Evolutionary conservation across 2,329 filamentous ascomycete genomes (phyloP), one percentile per base, ranked within the genome.

Genomic region (Zymoseptoria tritici): DNA sequence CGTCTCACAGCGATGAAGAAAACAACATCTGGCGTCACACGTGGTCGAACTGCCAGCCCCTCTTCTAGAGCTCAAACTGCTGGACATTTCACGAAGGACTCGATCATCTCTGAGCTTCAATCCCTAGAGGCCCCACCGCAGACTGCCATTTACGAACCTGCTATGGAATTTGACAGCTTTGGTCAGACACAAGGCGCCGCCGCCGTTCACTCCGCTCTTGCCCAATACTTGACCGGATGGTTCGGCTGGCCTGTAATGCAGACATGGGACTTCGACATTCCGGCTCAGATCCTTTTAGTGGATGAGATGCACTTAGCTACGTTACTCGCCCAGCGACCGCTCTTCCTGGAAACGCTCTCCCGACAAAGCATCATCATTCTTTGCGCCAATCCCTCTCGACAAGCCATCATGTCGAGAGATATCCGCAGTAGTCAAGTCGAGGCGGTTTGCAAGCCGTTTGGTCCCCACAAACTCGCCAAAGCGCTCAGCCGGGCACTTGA

Each of bases 1-100:
- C 75, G 1, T 77, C 0, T 75, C 80, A 21, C 16, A 78, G 75
- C 55, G 78, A 82, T 67, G 80, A 82, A 65, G 69, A 82, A 26
- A 58, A 55, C 61, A 9, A 57, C 51, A 19, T 19, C 50, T 11
- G 50, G 20, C 20, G 20, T 52, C 22, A 21, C 50, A 20, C 50
- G 50, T 24, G 22, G 20, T 19, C 9, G 50, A 9, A n/a, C 16
- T 19, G 13, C 13, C 11, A 52, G 50, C 50, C 50, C 50, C 16
- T 16, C 36, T 46, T 46, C 36, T 6, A 26, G 70, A 4, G 68
- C 74, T 51, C 20, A 52, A 5, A 24, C 50, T 11, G 13, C 50
- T 19, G 50, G 50, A 52, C 20, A 13, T 5, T 52, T 52, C 50
- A 52, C 50, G 71, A 79, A 57, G 63, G 69, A 64, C 75, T 70